A percentile compares a stretch with the other conserved stretches of the same genome.
Evolutionary conservation across 2,329 filamentous ascomycete genomes (phyloP).

Genomic region (Cadophora gregata): DNA sequence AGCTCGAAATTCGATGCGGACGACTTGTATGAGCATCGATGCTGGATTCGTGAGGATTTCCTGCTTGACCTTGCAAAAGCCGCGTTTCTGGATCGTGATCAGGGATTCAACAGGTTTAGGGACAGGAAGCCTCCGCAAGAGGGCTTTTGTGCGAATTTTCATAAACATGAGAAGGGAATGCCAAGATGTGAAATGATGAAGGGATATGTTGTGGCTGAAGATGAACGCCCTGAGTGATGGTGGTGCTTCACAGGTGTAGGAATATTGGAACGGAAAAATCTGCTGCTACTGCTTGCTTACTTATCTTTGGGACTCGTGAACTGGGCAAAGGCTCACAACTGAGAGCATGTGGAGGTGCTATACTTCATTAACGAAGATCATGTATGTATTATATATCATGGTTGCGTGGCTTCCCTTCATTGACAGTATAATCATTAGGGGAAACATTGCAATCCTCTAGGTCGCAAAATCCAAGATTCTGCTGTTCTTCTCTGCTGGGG

Average conservation of each 20-base stretch:
- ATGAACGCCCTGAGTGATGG: not conserved
- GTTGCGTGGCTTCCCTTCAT: not conserved
- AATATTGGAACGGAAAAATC: not conserved
- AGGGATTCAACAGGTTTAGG: conserved; percentile 9
- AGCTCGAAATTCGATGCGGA: not conserved
- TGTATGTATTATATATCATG: not conserved
- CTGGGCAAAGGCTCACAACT: not conserved
- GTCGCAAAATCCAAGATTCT: too few relatives aligned
- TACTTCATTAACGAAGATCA: not conserved
- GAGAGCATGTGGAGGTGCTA: too few relatives aligned
- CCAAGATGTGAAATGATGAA: conserved; percentile 10
- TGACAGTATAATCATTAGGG: not conserved
- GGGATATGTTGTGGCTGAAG: conserved; percentile 1
- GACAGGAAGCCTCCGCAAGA: conserved; percentile 5
- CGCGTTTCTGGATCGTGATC: conserved; percentile 11
- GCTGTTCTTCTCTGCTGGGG: too few relatives aligned
- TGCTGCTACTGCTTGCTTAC: not conserved
- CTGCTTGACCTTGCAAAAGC: conserved; percentile 11
- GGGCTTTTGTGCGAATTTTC: conserved; percentile 9
- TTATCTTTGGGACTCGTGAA: not conserved
- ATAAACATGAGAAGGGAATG: conserved; percentile 6
- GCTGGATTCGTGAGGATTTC: conserved; percentile 1
- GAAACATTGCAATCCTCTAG: not conserved
- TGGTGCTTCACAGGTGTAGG: not conserved
- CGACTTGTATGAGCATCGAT: not conserved